Base-by-base conservation (phyloP, 2,329 filamentous ascomycete genomes). In the Diaporthe citrichinensis region DNA sequence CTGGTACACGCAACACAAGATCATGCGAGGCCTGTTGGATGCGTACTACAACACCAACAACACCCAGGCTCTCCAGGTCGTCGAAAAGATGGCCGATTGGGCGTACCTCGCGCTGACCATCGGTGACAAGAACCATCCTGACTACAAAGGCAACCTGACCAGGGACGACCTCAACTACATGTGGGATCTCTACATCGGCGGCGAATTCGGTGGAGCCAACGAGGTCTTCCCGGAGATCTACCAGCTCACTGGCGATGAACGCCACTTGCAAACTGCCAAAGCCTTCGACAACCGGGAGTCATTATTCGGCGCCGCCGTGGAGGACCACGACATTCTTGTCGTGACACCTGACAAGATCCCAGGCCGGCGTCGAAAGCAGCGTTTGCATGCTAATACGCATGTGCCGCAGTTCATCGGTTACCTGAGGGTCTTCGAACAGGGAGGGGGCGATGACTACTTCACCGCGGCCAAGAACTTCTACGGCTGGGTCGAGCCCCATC, bases 1-100 rank as follows among this genome's bases (percentile, higher is more conserved):
- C 1, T 83, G 82, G 82, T 83, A 83, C 46, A 82, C 81, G 41
- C 81, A 82, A 76, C 82, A 83, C 58, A 83, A 83, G 77, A 83
- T 83, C 75, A 80, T 83, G 75, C 78, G 82, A 23, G 82, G 82
- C 8, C 69, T 83, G n/a, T 72, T 83, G 25, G 82, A 83, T 67
- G 81, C 82, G 1, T 83, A 83, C 69, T 83, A 83, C 76, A 81
- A 82, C 76, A 82, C 82, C 20, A 81, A 83, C 74, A 83, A 81
- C 72, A 73, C 80, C 3, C 78, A 80, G 39, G 82, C 82, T 2
- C 77, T 81, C 1, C 68, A 79, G 0, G 78, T 83, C 1, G 82
- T 79, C 12, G 77, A 78, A 7, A 80, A 79, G 75, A 83, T 83
- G 82, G 81, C 81, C 12, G 78, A 83, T 28, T 83, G 82, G 82